phyloP scores from a whole-genome alignment of 345 rosid genomes.

The Odontarrhena argentea region DNA sequence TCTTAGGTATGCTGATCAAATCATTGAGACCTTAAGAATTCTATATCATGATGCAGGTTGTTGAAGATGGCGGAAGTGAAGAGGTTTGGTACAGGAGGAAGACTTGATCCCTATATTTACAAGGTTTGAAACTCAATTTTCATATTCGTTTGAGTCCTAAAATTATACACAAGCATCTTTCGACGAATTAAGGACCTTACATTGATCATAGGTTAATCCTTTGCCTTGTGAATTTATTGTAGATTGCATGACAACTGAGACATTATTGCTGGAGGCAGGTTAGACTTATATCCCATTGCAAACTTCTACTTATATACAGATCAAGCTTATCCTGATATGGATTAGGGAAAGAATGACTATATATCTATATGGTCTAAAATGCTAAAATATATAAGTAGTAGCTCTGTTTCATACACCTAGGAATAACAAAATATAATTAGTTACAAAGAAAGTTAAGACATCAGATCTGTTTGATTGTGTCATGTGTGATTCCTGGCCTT shows the following conservation, averaged over 20 bases:
- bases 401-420: conserved; percentile 2
- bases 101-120: conserved; percentile 77
- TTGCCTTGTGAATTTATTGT: conserved; percentile 12
- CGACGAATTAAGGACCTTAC: not conserved
- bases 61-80: conserved; percentile 62
- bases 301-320: conserved; percentile 15
- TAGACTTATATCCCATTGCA: conserved; percentile 21
- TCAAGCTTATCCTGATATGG: conserved; percentile 13
- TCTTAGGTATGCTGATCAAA: not conserved
- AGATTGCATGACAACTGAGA: conserved; percentile 36
- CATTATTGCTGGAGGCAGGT: conserved; percentile 33
- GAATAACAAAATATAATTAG: conserved; percentile 12
- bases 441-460: conserved; percentile 11
- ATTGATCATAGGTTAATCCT: not conserved
- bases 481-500: not conserved
- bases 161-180: no score
- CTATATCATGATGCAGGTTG: conserved; percentile 48
- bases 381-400: conserved; percentile 4
- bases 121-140: conserved; percentile 48
- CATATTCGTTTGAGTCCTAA: not conserved
- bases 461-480: conserved; percentile 19
- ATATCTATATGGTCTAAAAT: conserved; percentile 29
- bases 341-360: conserved; percentile 6
- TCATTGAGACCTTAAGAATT: not conserved
- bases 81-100: conserved; percentile 84